Evolutionary conservation across 2,329 filamentous ascomycete species (phyloP).

Genomic region (Trichophyton simii): DNA sequence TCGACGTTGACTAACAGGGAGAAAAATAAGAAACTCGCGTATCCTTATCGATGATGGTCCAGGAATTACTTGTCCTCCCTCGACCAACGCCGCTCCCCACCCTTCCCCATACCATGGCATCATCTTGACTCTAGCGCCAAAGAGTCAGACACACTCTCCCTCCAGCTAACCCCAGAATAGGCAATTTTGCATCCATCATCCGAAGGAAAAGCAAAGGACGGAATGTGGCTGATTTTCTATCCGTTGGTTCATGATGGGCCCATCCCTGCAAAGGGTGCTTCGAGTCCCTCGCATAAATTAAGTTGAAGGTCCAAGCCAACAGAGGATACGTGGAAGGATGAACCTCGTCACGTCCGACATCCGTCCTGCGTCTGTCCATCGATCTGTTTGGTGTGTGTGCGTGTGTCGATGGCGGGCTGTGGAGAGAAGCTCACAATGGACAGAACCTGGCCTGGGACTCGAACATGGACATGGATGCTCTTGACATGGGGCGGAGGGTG

Average conservation of each 20-base stretch:
- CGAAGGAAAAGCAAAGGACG: background rate
- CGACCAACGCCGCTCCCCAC: too few relatives aligned
- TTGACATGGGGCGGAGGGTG: background rate
- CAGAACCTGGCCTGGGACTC: background rate
- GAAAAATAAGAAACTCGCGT: background rate
- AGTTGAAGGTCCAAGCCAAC: background rate
- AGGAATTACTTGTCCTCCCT: too few relatives aligned
- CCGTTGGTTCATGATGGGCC: background rate
- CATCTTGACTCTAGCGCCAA: too few relatives aligned
- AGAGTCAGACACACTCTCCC: background rate
- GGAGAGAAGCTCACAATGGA: background rate
- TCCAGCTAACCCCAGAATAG: background rate
- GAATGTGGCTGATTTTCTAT: background rate
- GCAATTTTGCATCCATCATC: background rate
- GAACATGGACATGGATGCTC: background rate
- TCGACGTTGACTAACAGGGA: background rate
- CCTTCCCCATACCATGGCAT: too few relatives aligned
- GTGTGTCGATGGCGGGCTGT: background rate
- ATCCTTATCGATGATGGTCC: too few relatives aligned
- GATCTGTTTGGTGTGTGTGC: background rate
- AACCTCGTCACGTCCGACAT: background rate
- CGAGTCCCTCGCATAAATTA: slow-evolving; percentile 2
- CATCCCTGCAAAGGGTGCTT: background rate
- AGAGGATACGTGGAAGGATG: background rate
- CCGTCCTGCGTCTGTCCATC: background rate